Conservation (phyloP, 192 early-diverging fungal genomes). For the Entrophospora sp. region DNA sequence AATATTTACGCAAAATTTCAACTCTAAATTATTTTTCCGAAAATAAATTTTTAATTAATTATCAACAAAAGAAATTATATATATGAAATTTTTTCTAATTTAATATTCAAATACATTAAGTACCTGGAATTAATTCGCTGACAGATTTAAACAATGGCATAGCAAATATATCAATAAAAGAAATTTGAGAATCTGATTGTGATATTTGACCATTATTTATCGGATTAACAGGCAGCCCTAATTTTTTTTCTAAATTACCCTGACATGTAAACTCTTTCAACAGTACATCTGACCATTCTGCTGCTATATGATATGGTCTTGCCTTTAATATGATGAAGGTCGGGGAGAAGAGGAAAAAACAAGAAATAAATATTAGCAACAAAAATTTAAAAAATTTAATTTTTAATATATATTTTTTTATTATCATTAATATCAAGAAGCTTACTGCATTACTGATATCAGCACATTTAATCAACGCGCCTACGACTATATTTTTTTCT, state of each 20-base stretch:
- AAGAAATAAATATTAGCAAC: too few relatives aligned
- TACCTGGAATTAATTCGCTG: constrained; percentile 39
- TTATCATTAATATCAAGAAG: too few relatives aligned
- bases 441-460: constrained; percentile 71
- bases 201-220: constrained; percentile 37
- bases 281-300: constrained; percentile 59
- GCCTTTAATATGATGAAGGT: too few relatives aligned
- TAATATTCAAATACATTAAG: not conserved
- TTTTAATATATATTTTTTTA: too few relatives aligned
- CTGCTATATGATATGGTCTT: constrained; percentile 59
- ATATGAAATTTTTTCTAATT: not conserved
- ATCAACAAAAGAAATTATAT: not conserved
- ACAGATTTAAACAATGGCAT: constrained; percentile 42
- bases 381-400: too few relatives aligned
- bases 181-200: constrained; percentile 40
- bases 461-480: constrained; percentile 71
- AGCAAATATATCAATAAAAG: constrained; percentile 44
- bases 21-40: too few relatives aligned
- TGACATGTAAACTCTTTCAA: constrained; percentile 62
- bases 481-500: constrained; percentile 56
- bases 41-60: too few relatives aligned
- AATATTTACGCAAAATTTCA: constrained; percentile 28
- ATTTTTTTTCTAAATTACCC: constrained; percentile 63
- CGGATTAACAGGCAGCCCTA: constrained; percentile 43
- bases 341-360: too few relatives aligned